Percentiles rank a stretch among this genome's conserved stretches.
These are phyloP conservation scores for Ogataea neopini DNA, from an alignment of 805 yeast species.

Conservation along the genomic window DNA sequence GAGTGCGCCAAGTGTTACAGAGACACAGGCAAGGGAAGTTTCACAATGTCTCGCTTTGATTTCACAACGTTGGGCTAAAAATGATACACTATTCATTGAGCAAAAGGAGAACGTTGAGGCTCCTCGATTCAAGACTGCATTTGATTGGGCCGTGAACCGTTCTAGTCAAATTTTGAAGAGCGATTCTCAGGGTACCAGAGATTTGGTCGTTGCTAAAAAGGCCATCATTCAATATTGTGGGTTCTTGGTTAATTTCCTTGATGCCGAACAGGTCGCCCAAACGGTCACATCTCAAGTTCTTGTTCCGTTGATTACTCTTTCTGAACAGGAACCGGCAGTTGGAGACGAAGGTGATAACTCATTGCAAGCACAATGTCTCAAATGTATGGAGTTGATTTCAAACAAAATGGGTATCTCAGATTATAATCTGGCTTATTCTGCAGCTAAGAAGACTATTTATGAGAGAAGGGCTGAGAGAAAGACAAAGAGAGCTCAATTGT, in stretches of 20 bases:
- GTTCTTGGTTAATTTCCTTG: slow-evolving; percentile 52
- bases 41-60: slow-evolving; percentile 67
- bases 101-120: slow-evolving; percentile 29
- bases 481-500: slow-evolving; percentile 71
- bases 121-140: slow-evolving; percentile 38
- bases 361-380: slow-evolving; percentile 45
- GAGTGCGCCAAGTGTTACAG: slow-evolving; percentile 73
- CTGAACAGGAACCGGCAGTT: slow-evolving; percentile 35
- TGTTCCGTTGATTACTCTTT: slow-evolving; percentile 33
- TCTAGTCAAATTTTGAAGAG: slow-evolving; percentile 64
- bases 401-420: slow-evolving; percentile 68
- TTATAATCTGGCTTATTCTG: slow-evolving; percentile 60
- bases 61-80: slow-evolving; percentile 59
- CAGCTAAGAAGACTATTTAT: slow-evolving; percentile 60
- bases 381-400: slow-evolving; percentile 69
- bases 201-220: slow-evolving; percentile 60
- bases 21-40: slow-evolving; percentile 59
- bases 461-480: slow-evolving; percentile 74
- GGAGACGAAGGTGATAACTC: slow-evolving; percentile 39
- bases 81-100: slow-evolving; percentile 39
- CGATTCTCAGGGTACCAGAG: slow-evolving; percentile 54
- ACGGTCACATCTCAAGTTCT: slow-evolving; percentile 39
- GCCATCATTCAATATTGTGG: slow-evolving; percentile 72
- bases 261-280: slow-evolving; percentile 40
- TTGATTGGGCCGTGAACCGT: slow-evolving; percentile 65